These are phyloP conservation scores for Ustilago bromivora DNA, from an alignment of 1,284 basidiomycete species.

Conservation along the genomic window DNA sequence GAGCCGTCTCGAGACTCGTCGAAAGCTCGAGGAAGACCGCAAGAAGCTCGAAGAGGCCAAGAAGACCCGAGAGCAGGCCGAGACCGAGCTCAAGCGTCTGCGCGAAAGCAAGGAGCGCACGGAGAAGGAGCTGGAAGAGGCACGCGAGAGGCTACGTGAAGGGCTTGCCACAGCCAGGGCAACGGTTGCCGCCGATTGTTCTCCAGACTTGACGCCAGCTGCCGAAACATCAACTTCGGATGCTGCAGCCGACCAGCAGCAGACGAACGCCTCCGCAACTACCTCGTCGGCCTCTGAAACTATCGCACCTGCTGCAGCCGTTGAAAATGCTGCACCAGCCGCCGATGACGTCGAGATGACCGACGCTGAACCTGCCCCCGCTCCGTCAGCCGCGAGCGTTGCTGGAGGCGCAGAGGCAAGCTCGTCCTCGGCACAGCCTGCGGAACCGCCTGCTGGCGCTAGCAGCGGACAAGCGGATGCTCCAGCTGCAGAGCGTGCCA, in stretches of 20 bases:
- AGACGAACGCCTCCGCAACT: background rate
- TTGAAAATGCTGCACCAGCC: conserved; percentile 7
- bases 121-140: conserved; percentile 59
- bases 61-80: conserved; percentile 68
- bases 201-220: conserved; percentile 69
- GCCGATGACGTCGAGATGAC: conserved; percentile 63
- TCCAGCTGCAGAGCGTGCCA: conserved; percentile 35
- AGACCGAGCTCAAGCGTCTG: conserved; percentile 44
- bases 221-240: conserved; percentile 27
- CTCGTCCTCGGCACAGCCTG: conserved; percentile 17
- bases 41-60: conserved; percentile 67
- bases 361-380: conserved; percentile 32
- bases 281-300: background rate
- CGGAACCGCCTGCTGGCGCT: conserved; percentile 4
- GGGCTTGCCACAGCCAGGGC: conserved; percentile 64
- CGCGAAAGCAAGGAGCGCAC: conserved; percentile 45
- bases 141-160: conserved; percentile 63
- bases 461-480: conserved; percentile 15
- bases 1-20: conserved; percentile 30
- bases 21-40: conserved; percentile 70
- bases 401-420: background rate
- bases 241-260: conserved; percentile 44
- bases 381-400: conserved; percentile 5
- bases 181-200: conserved; percentile 43
- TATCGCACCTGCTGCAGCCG: conserved; percentile 14